Evolutionary conservation across 2,329 filamentous ascomycete species (phyloP).

Genomic region (Verticillium dahliae): DNA sequence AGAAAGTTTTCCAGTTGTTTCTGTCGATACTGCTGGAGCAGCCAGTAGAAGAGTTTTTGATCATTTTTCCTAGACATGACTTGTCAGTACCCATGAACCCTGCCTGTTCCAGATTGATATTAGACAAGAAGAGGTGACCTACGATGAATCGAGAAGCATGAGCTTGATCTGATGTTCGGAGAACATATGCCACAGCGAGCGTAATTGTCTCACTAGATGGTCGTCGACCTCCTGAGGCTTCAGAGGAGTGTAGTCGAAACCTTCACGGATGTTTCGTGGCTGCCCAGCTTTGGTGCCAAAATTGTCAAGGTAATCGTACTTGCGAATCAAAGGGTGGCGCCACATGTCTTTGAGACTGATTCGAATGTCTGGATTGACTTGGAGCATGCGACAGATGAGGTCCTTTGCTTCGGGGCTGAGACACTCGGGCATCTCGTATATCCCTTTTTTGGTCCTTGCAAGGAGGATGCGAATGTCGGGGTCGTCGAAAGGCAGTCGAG

Average conservation of each 20-base stretch:
- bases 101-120: background rate
- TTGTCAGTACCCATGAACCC: background rate
- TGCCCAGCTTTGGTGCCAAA: constrained; percentile 49
- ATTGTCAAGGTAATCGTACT: constrained; percentile 72
- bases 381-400: constrained; percentile 72
- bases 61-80: constrained; percentile 64
- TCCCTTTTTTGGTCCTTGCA: constrained; percentile 49
- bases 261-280: constrained; percentile 52
- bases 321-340: constrained; percentile 78
- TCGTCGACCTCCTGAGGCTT: constrained; percentile 65
- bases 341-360: constrained; percentile 79
- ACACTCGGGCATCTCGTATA: constrained; percentile 54
- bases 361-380: constrained; percentile 69
- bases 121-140: background rate
- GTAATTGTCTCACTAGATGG: constrained; percentile 78
- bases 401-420: constrained; percentile 67
- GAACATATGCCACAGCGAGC: constrained; percentile 86
- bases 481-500: constrained; percentile 76
- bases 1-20: constrained; percentile 84
- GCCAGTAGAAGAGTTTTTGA: constrained; percentile 87
- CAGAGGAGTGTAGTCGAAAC: constrained; percentile 51
- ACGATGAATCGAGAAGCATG: constrained; percentile 42
- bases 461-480: constrained; percentile 58
- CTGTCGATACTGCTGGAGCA: constrained; percentile 75
- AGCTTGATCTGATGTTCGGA: constrained; percentile 64